Evolutionary conservation across 2,329 filamentous ascomycete genomes (phyloP), one percentile per base, ranked within the genome.

Genomic region (Fusarium chlamydosporum): DNA sequence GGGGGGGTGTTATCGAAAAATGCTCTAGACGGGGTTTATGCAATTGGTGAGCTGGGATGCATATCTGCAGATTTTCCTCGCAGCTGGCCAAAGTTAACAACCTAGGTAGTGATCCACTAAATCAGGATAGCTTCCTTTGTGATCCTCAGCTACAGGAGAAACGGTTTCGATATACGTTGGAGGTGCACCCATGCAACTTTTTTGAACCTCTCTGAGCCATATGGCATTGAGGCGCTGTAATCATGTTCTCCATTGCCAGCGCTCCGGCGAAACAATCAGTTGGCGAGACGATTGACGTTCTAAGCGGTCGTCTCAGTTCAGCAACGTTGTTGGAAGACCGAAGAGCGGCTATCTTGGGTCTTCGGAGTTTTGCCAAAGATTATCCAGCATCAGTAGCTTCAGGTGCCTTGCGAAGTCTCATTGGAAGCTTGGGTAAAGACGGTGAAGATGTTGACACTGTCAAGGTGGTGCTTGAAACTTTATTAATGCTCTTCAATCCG

Each of bases 331-430:
- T 99, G 40, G 96, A 99, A 81, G 96, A 99, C 79, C 91, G 96
- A 55, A 90, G 96, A 67, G 94, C 93, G 57, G 94, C 96, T 45
- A 97, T 99, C 47, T 87, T 97, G 31, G 96, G 96, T 18, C 85
- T 99, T 37, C 89, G 96, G 73, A 97, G 94, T 81, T 98, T 99
- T 79, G 93, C 96, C 41, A 98, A 98, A 80, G 90, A 96, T 65
- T 98, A 95, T 74, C 96, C 96, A 37, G 96, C 96, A 15, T 97
- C 94, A 9, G 96, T 99, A 35, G 93, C 96, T 3, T 97, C 94
- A 6, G 94, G 94, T 38, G 93, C 94, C n/a, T 83, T 99, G 47
- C 88, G 95, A 67, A 93, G 92, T 58, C 85, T 99, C 58, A 98
- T 99, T 71, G 89, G 88, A 13, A 93, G 92, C 73, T 82, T 99